phyloP scores from a whole-genome alignment of 1,139 yeast species.

The Sugiyamaella novakii region DNA sequence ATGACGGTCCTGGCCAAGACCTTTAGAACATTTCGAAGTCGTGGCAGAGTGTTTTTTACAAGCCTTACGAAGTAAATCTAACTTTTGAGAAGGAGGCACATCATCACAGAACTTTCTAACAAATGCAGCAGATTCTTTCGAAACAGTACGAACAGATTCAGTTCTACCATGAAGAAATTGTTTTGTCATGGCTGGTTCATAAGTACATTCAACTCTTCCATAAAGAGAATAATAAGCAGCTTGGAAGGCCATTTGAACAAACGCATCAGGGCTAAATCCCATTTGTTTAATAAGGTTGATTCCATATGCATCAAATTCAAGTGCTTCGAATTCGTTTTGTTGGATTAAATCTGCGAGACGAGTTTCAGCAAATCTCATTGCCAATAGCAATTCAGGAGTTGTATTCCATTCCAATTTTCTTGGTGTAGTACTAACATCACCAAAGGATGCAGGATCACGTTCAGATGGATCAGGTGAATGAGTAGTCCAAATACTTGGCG shows the following conservation, averaged over 20 bases:
- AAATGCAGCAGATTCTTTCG: slow-evolving; percentile 76
- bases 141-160: slow-evolving; percentile 85
- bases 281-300: slow-evolving; percentile 75
- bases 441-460: slow-evolving; percentile 48
- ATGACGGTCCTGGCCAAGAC: slow-evolving; percentile 89
- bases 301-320: slow-evolving; percentile 78
- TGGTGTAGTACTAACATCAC: slow-evolving; percentile 57
- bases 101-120: slow-evolving; percentile 85
- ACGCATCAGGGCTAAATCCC: slow-evolving; percentile 93
- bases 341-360: slow-evolving; percentile 82
- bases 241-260: slow-evolving; percentile 92
- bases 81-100: slow-evolving; percentile 61
- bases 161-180: slow-evolving; percentile 86
- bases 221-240: slow-evolving; percentile 89
- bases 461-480: slow-evolving; percentile 51
- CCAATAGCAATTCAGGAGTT: slow-evolving; percentile 73
- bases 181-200: slow-evolving; percentile 97
- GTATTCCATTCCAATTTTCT: slow-evolving; percentile 88
- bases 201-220: slow-evolving; percentile 91
- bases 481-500: slow-evolving; percentile 75
- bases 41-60: slow-evolving; percentile 69
- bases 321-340: slow-evolving; percentile 82
- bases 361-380: slow-evolving; percentile 89
- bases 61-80: slow-evolving; percentile 63
- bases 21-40: slow-evolving; percentile 69